phyloP scores from a whole-genome alignment of 1,284 basidiomycete genomes.

The Irpex sp. region DNA sequence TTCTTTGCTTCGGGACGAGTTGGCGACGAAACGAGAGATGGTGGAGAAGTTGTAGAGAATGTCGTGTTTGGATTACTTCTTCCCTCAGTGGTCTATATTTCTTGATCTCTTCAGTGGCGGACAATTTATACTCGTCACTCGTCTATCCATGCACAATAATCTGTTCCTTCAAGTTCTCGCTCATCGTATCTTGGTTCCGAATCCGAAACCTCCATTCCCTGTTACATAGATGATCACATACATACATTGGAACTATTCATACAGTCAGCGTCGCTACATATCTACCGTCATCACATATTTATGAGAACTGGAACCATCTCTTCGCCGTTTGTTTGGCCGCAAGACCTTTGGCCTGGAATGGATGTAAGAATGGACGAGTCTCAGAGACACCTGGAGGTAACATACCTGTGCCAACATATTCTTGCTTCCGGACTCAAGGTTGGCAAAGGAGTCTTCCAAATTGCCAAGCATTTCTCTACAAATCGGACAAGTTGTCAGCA shows the following conservation, averaged over 20 bases:
- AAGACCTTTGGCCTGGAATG: constrained; percentile 49
- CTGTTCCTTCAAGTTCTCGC: neutral
- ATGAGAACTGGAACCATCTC: constrained; percentile 53
- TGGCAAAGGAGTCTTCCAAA: constrained; percentile 56
- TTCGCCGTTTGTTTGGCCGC: constrained; percentile 57
- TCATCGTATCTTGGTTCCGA: neutral
- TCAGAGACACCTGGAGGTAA: neutral
- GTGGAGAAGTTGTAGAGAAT: constrained; percentile 11
- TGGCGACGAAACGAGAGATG: constrained; percentile 50
- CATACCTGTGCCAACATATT: constrained; percentile 58
- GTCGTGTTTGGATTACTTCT: too few relatives aligned
- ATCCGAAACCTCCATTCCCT: too few relatives aligned
- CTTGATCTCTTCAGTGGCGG: neutral
- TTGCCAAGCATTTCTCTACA: constrained; percentile 55
- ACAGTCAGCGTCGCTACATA: too few relatives aligned
- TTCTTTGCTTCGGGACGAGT: constrained; percentile 65
- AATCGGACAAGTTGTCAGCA: too few relatives aligned
- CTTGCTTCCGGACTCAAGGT: constrained; percentile 57
- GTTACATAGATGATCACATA: too few relatives aligned
- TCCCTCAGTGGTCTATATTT: too few relatives aligned
- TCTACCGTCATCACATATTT: neutral
- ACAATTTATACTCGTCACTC: neutral
- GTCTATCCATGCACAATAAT: neutral
- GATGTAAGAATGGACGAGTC: neutral
- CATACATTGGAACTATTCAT: too few relatives aligned